Evolutionary conservation across 2,329 filamentous ascomycete genomes (phyloP).

Genomic region (Arthrobotrys musiformis): DNA sequence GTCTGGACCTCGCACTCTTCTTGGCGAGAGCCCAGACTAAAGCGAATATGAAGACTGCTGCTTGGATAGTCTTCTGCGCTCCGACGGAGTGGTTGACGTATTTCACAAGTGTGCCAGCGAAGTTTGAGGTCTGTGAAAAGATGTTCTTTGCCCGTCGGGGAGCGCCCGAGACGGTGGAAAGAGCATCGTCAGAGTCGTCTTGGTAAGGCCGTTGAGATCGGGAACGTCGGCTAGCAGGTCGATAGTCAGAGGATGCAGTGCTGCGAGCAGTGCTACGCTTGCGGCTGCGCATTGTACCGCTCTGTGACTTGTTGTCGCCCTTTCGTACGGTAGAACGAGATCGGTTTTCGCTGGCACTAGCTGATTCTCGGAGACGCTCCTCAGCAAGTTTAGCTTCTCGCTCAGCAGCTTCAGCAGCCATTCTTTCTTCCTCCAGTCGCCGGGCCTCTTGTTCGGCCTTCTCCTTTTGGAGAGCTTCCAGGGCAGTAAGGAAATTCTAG

Average conservation of each 20-base stretch:
- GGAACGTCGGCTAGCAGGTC: slow-evolving; percentile 50
- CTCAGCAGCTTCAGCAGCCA: slow-evolving; percentile 69
- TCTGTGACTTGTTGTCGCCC: slow-evolving; percentile 63
- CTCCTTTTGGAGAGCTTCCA: slow-evolving; percentile 85
- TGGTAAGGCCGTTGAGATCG: slow-evolving; percentile 45
- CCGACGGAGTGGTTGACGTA: slow-evolving; percentile 66
- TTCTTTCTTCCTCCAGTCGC: slow-evolving; percentile 72
- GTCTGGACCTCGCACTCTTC: slow-evolving; percentile 77
- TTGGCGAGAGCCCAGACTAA: slow-evolving; percentile 80
- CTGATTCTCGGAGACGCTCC: slow-evolving; percentile 61
- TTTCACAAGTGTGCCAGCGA: slow-evolving; percentile 58
- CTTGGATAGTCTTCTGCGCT: slow-evolving; percentile 69
- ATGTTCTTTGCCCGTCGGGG: slow-evolving; percentile 36
- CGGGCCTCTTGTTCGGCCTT: slow-evolving; percentile 76
- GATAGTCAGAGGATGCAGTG: slow-evolving; percentile 63
- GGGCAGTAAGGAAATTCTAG: slow-evolving; percentile 85
- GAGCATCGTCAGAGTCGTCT: slow-evolving; percentile 49
- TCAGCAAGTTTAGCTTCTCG: slow-evolving; percentile 65
- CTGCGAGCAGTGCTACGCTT: slow-evolving; percentile 66
- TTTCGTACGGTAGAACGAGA: slow-evolving; percentile 70
- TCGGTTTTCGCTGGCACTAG: slow-evolving; percentile 67
- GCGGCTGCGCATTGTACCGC: slow-evolving; percentile 68
- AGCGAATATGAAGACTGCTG: slow-evolving; percentile 81
- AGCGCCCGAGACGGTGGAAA: slow-evolving; percentile 41
- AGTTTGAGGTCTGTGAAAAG: slow-evolving; percentile 50